Percentiles rank a stretch among this genome's conserved stretches.
phyloP scores from a whole-genome alignment of 345 rosid genomes.

The Lepidium africanum region DNA sequence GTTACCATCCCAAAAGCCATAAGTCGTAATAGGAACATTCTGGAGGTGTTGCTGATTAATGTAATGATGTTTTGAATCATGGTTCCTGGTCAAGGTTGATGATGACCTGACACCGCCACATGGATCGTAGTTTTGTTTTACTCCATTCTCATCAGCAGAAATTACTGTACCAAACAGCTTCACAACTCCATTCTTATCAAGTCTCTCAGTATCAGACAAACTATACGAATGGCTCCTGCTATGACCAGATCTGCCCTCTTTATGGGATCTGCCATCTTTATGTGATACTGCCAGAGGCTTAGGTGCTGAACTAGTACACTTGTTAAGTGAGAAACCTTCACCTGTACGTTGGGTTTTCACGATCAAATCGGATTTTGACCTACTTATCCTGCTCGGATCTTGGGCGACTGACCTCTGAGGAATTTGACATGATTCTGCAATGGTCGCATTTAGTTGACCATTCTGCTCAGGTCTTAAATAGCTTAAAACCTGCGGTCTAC shows the following conservation, averaged over 20 bases:
- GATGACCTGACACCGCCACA: constrained; percentile 35
- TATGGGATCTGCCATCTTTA: constrained; percentile 27
- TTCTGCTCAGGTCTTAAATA: constrained; percentile 20
- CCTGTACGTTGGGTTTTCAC: constrained; percentile 33
- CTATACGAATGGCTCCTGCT: constrained; percentile 33
- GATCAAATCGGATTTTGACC: constrained; percentile 37
- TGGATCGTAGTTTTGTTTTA: constrained; percentile 25
- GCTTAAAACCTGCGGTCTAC: constrained; percentile 25
- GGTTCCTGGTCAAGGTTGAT: constrained; percentile 35
- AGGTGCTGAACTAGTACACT: constrained; percentile 41
- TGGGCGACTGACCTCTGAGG: constrained; percentile 39
- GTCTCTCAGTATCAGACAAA: constrained; percentile 43
- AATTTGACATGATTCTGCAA: constrained; percentile 29
- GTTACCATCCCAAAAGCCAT: constrained; percentile 85
- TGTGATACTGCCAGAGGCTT: constrained; percentile 36
- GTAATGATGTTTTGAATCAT: constrained; percentile 37
- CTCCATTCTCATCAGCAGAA: constrained; percentile 33
- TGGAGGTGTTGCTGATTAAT: constrained; percentile 41
- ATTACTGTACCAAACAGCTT: constrained; percentile 84
- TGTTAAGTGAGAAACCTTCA: constrained; percentile 45
- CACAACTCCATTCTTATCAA: constrained; percentile 57
- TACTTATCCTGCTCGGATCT: constrained; percentile 35
- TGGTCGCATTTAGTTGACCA: background rate
- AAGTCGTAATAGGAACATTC: constrained; percentile 56
- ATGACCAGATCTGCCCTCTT: constrained; percentile 32